Evolutionary conservation across 139 green algal genomes (phyloP), one percentile per base, ranked within the genome.

Genomic region (Coelastrella sp.): DNA sequence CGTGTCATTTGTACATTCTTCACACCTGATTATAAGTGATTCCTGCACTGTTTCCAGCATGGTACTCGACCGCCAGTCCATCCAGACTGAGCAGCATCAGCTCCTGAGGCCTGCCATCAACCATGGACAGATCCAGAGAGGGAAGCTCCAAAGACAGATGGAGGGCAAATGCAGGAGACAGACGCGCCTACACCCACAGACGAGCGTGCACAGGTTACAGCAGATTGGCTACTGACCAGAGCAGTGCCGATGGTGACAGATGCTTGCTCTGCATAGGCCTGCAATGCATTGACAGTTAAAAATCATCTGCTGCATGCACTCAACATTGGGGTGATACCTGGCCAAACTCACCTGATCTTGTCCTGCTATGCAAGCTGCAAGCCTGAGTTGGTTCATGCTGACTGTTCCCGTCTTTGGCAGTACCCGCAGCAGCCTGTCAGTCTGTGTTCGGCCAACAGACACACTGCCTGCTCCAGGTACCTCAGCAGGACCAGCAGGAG

Each of bases 91-190:
- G 71, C 43, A 95, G 80, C 64, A 95, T 74, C 78, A 98, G 83
- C 93, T 98, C 95, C 75, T 94, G 85, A 0, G 95, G 92, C 57
- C 73, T 63, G 25, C 91, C 78, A 86, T 98, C 95, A 27, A 98
- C 90, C 21, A 98, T 21, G 53, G 91, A 96, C 13, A 98, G 50
- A 41, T 96, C 91, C 40, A 95, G 53, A 37, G 64, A 67, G 23
- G 81, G 62, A 2, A 91, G 37, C 45, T 88, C 82, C 19, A 89
- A 25, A 3, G 21, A 25, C 38, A 83, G 32, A 35, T 80, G 68
- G 50, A 86, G 25, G 32, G 68, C 53, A 2, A 68, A 79, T 25
- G 81, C 68, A 3, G 68, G 81, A 6, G 81, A 86, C 50, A 66
- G 32, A 3, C 51, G 27, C 2, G 50, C 25, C 68, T 80, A 51